Base-by-base conservation (phyloP, 169 alveolate genomes). In the Nephromyces sp. region DNA sequence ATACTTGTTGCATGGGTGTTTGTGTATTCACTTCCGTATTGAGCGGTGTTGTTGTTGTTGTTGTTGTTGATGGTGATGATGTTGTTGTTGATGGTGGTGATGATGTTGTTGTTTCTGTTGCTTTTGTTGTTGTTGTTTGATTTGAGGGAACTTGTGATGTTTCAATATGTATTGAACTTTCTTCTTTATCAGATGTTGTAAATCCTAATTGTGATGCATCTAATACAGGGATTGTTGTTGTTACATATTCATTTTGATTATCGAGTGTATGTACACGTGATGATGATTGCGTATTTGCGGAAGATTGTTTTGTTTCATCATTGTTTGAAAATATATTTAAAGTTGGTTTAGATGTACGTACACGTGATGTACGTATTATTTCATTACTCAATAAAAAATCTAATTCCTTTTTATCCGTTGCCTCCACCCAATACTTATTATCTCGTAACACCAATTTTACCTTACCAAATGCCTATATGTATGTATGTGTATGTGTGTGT, bases 361-460 rank as follows among this genome's bases (percentile, higher is more conserved):
- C 69, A 21, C 94, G 70, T 24, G 96, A 87, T 61, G 84, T 83
- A 63, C 86, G 83, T 29, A 92, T 93, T 33, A 82, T 86, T 35
- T 83, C 84, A 75, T 92, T 89, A 43, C 90, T 82, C 6, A 92
- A 84, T 52, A 94, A 80, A 51, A 83, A 84, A 24, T 92, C 92
- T 25, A 88, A 63, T 52, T 90, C 96, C 35, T 85, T 82, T 68
- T 87, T 81, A 69, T 87, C 86, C 53, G 89, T 81, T 65, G 95
- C 89, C 79, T 94, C 98, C 21, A 96, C 92, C 86, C 87, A 95
- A 85, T 94, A 95, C 68, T 90, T 76, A 68, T 92, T 92, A 33
- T 94, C 97, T 52, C 92, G 77, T 52, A 95, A 84, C 29, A 94
- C 96, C 33, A 95, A 81, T 78, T 94, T 95, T 0, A 95, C 96